These are phyloP conservation scores for Fusarium sp. DNA, from an alignment of 2,329 filamentous ascomycete species.

Conservation along the genomic window DNA sequence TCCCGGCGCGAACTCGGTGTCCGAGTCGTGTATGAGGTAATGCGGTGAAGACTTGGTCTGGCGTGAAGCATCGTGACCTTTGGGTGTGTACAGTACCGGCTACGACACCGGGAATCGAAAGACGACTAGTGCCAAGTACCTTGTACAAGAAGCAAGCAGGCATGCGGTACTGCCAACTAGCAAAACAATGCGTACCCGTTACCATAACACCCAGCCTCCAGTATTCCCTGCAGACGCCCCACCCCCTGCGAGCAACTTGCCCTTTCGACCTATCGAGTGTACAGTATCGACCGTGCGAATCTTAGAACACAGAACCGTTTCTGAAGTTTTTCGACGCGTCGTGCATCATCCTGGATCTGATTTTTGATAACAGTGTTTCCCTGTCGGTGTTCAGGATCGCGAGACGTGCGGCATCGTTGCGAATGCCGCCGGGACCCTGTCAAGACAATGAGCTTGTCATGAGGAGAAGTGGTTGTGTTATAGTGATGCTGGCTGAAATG, in stretches of 20 bases:
- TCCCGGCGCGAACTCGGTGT: slow-evolving; percentile 47
- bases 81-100: slow-evolving; percentile 42
- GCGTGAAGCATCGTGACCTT: slow-evolving; percentile 43
- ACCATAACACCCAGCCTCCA: slow-evolving; percentile 44
- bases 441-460: slow-evolving; percentile 6
- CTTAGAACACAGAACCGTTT: slow-evolving; percentile 18
- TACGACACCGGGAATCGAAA: slow-evolving; percentile 43
- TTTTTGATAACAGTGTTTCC: slow-evolving; percentile 40
- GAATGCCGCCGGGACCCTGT: slow-evolving; percentile 40
- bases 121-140: slow-evolving; percentile 26
- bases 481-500: slow-evolving; percentile 23
- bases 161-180: slow-evolving; percentile 6
- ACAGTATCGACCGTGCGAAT: slow-evolving; percentile 37
- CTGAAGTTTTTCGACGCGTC: slow-evolving; percentile 36
- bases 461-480: slow-evolving; percentile 9
- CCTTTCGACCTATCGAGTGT: slow-evolving; percentile 24
- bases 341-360: slow-evolving; percentile 43
- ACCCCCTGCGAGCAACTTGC: slow-evolving; percentile 30
- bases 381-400: slow-evolving; percentile 39
- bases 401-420: slow-evolving; percentile 43
- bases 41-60: slow-evolving; percentile 47
- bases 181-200: slow-evolving; percentile 41
- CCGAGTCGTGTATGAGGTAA: slow-evolving; percentile 48
- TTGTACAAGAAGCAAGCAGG: slow-evolving; percentile 25
- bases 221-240: slow-evolving; percentile 36